A percentile compares a stretch with the other conserved stretches of the same genome.
Conservation (phyloP, 2,329 filamentous ascomycete species). For the Cladosporium sp. region DNA sequence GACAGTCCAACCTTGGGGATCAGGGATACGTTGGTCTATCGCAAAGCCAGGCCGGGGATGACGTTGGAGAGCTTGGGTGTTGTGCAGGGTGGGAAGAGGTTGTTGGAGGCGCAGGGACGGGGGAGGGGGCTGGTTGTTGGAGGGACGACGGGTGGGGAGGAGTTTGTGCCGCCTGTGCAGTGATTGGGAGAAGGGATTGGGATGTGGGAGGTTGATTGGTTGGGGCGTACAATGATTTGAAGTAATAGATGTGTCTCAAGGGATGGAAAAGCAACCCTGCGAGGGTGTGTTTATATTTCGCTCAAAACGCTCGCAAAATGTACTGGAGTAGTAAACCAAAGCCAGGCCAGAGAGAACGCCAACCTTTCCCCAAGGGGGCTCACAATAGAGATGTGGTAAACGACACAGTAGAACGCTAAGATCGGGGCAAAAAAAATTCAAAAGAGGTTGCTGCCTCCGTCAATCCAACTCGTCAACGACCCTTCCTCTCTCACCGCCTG, state of each 20-base stretch:
- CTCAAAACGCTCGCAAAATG: background rate
- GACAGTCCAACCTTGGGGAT: constrained; percentile 33
- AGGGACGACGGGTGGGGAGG: background rate
- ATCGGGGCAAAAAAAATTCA: too few species aligned
- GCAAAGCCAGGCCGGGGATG: constrained; percentile 27
- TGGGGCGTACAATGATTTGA: too few species aligned
- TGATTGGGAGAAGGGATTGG: background rate
- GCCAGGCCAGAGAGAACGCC: background rate
- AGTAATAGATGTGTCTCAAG: too few species aligned
- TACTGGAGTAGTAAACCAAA: background rate
- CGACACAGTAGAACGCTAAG: too few species aligned
- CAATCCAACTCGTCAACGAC: background rate
- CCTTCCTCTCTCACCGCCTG: background rate
- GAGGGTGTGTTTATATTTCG: background rate
- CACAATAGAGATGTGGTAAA: too few species aligned
- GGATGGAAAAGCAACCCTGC: background rate
- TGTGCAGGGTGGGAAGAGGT: background rate
- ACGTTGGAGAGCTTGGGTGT: constrained; percentile 23
- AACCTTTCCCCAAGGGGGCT: background rate
- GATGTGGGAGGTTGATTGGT: too few species aligned
- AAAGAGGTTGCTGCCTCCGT: too few species aligned
- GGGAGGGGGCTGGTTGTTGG: background rate
- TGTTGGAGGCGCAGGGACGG: background rate
- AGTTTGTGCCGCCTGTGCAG: constrained; percentile 17
- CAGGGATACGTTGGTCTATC: constrained; percentile 35